phyloP scores from a whole-genome alignment of 371 early-diverging fungal genomes.

The Apophysomyces ossiformis region DNA sequence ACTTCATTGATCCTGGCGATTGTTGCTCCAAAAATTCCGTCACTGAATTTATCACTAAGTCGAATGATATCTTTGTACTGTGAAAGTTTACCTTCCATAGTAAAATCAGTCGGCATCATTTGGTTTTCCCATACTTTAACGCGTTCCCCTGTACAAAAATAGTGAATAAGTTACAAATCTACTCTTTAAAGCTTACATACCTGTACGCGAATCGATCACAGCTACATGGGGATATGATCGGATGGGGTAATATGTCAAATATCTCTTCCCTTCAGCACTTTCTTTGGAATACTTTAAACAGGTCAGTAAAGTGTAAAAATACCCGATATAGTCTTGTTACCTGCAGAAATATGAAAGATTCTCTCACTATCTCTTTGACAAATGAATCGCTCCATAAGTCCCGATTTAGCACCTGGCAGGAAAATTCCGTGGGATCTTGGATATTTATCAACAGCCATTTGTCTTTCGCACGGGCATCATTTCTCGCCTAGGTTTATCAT shows the following conservation, averaged over 20 bases:
- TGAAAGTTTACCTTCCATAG: constrained; percentile 63
- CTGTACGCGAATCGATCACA: constrained; percentile 90
- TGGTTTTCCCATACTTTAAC: constrained; percentile 67
- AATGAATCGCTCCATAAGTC: constrained; percentile 88
- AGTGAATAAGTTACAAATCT: background rate
- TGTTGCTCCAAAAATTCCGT: constrained; percentile 54
- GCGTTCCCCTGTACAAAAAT: constrained; percentile 61
- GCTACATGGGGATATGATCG: constrained; percentile 81
- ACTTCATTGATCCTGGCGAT: constrained; percentile 23
- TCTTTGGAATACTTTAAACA: constrained; percentile 60
- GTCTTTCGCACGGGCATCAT: constrained; percentile 59
- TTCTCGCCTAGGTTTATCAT: constrained; percentile 61
- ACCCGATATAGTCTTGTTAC: constrained; percentile 31
- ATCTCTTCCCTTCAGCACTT: constrained; percentile 74
- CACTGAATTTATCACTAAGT: constrained; percentile 20
- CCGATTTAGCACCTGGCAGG: constrained; percentile 88
- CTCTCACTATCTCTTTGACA: constrained; percentile 78
- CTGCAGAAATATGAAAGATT: constrained; percentile 86
- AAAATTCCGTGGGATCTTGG: constrained; percentile 84
- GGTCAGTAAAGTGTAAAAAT: background rate
- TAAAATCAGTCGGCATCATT: constrained; percentile 63
- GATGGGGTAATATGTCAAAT: constrained; percentile 75
- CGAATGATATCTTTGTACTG: background rate
- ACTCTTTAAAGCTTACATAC: constrained; percentile 42
- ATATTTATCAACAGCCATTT: constrained; percentile 92